Percentiles rank a stretch among this genome's conserved stretches.
phyloP scores from a whole-genome alignment of 169 alveolate genomes.

The Ichthyophthirius multifiliis region DNA sequence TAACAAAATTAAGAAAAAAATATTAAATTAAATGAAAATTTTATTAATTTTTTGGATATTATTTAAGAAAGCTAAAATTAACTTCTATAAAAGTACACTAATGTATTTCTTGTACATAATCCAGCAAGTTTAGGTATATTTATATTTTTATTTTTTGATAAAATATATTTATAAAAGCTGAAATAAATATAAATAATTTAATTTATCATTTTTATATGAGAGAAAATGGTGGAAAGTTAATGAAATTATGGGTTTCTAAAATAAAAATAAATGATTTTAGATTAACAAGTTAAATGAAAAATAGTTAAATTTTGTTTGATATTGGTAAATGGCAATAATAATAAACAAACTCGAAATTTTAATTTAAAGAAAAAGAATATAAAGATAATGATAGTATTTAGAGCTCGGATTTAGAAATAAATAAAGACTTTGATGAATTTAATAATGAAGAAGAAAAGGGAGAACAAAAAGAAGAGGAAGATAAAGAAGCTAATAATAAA shows the following conservation, averaged over 20 bases:
- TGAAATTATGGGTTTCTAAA: constrained; percentile 13
- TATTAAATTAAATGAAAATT: no score
- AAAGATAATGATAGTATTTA: background rate
- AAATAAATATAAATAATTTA: background rate
- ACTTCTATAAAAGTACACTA: no score
- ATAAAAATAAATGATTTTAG: constrained; percentile 27
- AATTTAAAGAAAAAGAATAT: background rate
- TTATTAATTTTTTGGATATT: no score
- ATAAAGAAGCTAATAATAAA: no score
- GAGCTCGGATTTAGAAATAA: no score
- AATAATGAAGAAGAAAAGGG: no score
- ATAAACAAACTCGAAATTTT: background rate
- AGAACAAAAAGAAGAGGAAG: no score
- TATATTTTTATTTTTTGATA: background rate
- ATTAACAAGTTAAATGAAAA: constrained; percentile 6
- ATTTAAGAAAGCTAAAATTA: no score
- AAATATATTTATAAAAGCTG: background rate
- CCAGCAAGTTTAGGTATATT: background rate
- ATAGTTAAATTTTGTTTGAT: constrained; percentile 8
- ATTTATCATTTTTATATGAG: constrained; percentile 28
- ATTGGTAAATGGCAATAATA: constrained; percentile 5
- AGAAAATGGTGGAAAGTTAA: constrained; percentile 36
- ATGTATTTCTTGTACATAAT: background rate
- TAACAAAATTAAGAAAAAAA: no score
- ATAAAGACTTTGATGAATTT: no score